Conservation (phyloP, 257 asterid species). For the Perilla frutescens region DNA sequence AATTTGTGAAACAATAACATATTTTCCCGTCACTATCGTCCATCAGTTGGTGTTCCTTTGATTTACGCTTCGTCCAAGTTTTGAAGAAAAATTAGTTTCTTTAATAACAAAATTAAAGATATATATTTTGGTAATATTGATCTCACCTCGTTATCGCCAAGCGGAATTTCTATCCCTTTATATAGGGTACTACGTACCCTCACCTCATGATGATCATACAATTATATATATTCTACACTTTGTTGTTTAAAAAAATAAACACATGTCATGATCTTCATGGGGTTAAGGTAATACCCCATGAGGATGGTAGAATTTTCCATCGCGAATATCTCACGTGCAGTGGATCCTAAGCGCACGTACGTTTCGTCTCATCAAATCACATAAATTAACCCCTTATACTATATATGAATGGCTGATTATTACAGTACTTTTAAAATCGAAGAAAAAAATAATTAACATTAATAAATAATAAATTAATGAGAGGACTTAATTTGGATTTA, state of each 20-base stretch:
- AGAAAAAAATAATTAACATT: too few relatives aligned
- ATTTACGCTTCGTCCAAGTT: conserved; percentile 12
- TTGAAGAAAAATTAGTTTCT: background rate
- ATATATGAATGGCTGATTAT: background rate
- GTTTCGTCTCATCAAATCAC: conserved; percentile 22
- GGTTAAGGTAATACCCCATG: too few relatives aligned
- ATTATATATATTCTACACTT: too few relatives aligned
- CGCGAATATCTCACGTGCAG: conserved; percentile 31
- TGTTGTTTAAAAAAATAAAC: too few relatives aligned
- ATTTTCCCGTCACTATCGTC: conserved; percentile 22
- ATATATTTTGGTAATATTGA: background rate
- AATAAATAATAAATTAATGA: too few relatives aligned
- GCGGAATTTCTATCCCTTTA: background rate
- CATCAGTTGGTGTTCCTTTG: background rate
- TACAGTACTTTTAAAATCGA: background rate
- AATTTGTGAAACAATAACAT: background rate
- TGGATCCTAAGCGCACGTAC: conserved; percentile 39
- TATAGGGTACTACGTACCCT: too few relatives aligned
- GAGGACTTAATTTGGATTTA: background rate
- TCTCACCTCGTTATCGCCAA: conserved; percentile 30
- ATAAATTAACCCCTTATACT: conserved; percentile 2
- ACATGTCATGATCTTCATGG: too few relatives aligned
- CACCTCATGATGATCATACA: too few relatives aligned
- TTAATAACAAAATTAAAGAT: background rate
- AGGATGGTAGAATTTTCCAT: too few relatives aligned